Evolutionary conservation across 2,329 filamentous ascomycete genomes (phyloP), one percentile per base, ranked within the genome.

Genomic region (Bipolaris bicolor): DNA sequence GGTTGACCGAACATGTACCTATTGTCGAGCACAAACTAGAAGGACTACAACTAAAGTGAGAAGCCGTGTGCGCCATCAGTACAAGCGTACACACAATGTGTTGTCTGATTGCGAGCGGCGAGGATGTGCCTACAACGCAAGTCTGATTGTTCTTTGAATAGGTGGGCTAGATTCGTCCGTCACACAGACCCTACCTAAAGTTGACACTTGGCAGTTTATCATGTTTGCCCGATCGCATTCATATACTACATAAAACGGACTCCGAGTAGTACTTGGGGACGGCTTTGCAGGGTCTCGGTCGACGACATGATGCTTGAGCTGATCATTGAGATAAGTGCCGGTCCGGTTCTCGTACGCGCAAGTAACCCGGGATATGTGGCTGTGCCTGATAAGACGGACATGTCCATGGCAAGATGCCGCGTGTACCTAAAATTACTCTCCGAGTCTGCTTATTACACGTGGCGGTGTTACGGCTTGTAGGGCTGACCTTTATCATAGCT

Each of bases 21-120:
- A 78, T 91, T 5, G 85, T 92, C n/a, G 87, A 91, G 54, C 86
- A 87, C 53, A 83, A 75, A 26, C 78, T 88, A 58, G 91, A 96
- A 58, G 77, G 77, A 41, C 73, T 83, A n/a, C 67, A 71, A 26
- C 47, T 78, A 51, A 68, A 70, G 50, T 77, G 69, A 75, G 24
- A 33, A 43, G 16, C 10, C 3, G 48, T 11, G 43, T n/a, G 26
- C 29, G 20, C 5, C 33, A 49, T 26, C 20, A 18, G 26, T n/a
- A n/a, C 16, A 29, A 11, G 16, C 4, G 15, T 44, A 40, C 4
- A 11, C 26, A 40, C 11, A 24, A 34, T 9, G 11, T 20, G 18
- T 24, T 33, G 15, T n/a, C n/a, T 11, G 16, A 16, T 15, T 36
- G 26, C 39, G 15, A n/a, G 15, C 7, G 40, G 15, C 15, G 22